Evolutionary conservation across 352 stramenopile genomes (phyloP).

Genomic region (Globisporangium middletonii): DNA sequence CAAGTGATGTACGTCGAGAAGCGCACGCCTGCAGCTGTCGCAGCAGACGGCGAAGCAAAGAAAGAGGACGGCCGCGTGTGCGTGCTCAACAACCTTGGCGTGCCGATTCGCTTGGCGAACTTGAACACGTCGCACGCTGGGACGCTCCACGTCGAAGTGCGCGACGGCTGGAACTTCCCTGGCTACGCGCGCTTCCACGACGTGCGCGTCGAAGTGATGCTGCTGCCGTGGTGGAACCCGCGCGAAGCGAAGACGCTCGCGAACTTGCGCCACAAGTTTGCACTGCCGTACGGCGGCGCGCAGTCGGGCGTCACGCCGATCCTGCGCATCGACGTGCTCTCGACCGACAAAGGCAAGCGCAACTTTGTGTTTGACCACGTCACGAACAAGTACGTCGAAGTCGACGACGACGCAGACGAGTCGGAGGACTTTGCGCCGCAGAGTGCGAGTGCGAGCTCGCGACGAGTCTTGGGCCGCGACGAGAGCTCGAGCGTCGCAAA

Average conservation of each 20-base stretch:
- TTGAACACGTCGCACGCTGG: slow-evolving; percentile 82
- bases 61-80: slow-evolving; percentile 82
- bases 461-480: slow-evolving; percentile 26
- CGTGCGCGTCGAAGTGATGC: slow-evolving; percentile 72
- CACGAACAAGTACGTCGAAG: slow-evolving; percentile 82
- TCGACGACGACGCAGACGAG: slow-evolving; percentile 61
- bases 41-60: slow-evolving; percentile 73
- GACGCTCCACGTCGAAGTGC: slow-evolving; percentile 72
- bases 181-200: slow-evolving; percentile 83
- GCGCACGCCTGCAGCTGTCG: slow-evolving; percentile 64
- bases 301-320: slow-evolving; percentile 86
- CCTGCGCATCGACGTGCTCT: slow-evolving; percentile 68
- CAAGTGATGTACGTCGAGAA: slow-evolving; percentile 74
- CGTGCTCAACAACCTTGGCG: slow-evolving; percentile 85
- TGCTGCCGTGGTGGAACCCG: slow-evolving; percentile 84
- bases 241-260: slow-evolving; percentile 64
- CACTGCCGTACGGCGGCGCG: slow-evolving; percentile 72
- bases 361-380: slow-evolving; percentile 86
- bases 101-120: slow-evolving; percentile 84
- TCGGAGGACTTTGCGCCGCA: slow-evolving; percentile 15
- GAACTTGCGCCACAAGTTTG: slow-evolving; percentile 77
- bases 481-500: slow-evolving; percentile 51
- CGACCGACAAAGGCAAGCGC: slow-evolving; percentile 59
- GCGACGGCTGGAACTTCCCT: slow-evolving; percentile 82
- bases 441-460: slow-evolving; percentile 15